These are phyloP conservation scores for Pseudofabraea citricarpa DNA, from an alignment of 2,329 filamentous ascomycete species.

Conservation along the genomic window DNA sequence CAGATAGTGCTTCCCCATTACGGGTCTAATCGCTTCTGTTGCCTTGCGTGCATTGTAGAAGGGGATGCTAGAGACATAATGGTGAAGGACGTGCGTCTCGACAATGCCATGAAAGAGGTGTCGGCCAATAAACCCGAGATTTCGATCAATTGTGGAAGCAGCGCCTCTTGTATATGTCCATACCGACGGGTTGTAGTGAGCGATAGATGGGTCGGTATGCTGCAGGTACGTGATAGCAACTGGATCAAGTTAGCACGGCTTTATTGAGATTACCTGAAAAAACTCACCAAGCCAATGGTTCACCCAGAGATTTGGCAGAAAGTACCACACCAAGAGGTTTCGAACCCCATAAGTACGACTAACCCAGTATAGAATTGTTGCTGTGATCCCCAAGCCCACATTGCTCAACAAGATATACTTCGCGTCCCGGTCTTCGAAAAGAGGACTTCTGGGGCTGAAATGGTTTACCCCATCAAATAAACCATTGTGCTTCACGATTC, in stretches of 20 bases:
- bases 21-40: slow-evolving; percentile 46
- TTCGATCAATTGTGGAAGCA: slow-evolving; percentile 57
- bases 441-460: neutral
- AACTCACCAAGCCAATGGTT: neutral
- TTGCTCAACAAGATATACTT: neutral
- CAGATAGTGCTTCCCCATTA: slow-evolving; percentile 47
- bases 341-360: neutral
- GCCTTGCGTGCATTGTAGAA: slow-evolving; percentile 55
- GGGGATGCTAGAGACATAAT: slow-evolving; percentile 53
- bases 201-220: neutral
- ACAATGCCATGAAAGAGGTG: slow-evolving; percentile 62
- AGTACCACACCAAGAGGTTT: neutral
- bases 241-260: neutral
- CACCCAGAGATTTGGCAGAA: neutral
- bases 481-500: neutral
- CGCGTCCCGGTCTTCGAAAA: neutral
- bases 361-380: neutral
- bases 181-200: neutral
- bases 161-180: neutral
- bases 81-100: slow-evolving; percentile 57
- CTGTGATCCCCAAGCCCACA: neutral
- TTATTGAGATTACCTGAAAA: neutral
- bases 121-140: slow-evolving; percentile 56
- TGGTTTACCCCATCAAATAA: neutral
- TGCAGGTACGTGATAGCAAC: neutral